These are phyloP conservation scores for Penicillium egyptiacum DNA, from an alignment of 495 filamentous ascomycete species.

Conservation along the genomic window DNA sequence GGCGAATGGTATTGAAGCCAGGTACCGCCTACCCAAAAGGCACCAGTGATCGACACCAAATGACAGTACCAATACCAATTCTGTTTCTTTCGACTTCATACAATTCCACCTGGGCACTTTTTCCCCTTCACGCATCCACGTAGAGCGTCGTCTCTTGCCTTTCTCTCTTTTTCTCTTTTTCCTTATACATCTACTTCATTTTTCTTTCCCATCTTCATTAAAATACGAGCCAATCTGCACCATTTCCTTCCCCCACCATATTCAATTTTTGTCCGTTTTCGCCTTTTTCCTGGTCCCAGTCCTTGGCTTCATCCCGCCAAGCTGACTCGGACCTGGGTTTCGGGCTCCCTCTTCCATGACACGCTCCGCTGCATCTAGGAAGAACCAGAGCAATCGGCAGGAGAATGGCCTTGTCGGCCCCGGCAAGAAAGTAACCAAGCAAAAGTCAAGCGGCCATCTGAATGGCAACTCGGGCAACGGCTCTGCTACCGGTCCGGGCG, in stretches of 20 bases:
- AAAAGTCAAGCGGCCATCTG: constrained; percentile 62
- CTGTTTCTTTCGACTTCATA: constrained; percentile 25
- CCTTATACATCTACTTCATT: constrained; percentile 7
- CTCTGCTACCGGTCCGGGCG: constrained; percentile 39
- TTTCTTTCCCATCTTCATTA: constrained; percentile 5
- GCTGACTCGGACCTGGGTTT: constrained; percentile 54
- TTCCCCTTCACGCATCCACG: constrained; percentile 24
- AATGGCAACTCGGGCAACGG: constrained; percentile 56
- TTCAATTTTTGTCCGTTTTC: constrained; percentile 12
- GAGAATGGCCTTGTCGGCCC: constrained; percentile 86
- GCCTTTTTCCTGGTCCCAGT: constrained; percentile 47
- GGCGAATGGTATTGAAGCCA: constrained; percentile 12
- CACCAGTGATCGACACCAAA: constrained; percentile 25
- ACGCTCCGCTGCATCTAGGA: constrained; percentile 66
- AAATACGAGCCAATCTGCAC: neutral
- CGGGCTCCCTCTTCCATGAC: constrained; percentile 62
- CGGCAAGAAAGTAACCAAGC: constrained; percentile 74
- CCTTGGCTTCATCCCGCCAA: constrained; percentile 54
- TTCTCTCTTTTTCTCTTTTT: constrained; percentile 18
- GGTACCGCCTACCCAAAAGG: constrained; percentile 24
- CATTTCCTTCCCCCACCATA: neutral
- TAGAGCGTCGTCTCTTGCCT: constrained; percentile 14
- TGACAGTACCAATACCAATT: constrained; percentile 24
- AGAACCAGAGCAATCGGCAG: constrained; percentile 69
- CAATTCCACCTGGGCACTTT: constrained; percentile 24